Conservation (phyloP, 2,329 filamentous ascomycete species). For the Xylaria arbuscula region DNA sequence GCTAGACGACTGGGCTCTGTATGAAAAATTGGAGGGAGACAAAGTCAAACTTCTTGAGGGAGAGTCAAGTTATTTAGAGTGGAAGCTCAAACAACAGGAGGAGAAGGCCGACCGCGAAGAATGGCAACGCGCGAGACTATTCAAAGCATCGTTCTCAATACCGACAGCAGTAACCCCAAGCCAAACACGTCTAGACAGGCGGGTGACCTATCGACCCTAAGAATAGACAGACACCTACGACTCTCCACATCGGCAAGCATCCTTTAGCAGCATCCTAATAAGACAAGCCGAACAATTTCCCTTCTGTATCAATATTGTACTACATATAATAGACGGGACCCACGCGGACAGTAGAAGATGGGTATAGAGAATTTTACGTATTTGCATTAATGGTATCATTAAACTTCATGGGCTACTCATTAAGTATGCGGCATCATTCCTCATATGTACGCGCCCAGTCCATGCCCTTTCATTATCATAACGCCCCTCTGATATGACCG, state of each 20-base stretch:
- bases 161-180: neutral
- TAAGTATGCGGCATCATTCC: slow-evolving; percentile 40
- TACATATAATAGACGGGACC: neutral
- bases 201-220: slow-evolving; percentile 13
- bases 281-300: neutral
- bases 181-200: slow-evolving; percentile 9
- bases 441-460: slow-evolving; percentile 31
- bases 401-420: slow-evolving; percentile 44
- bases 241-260: neutral
- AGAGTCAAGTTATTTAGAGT: slow-evolving; percentile 55
- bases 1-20: slow-evolving; percentile 66
- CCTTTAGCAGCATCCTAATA: slow-evolving; percentile 6
- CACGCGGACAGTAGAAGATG: neutral
- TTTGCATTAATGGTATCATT: slow-evolving; percentile 40
- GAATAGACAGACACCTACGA: neutral
- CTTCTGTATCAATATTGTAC: neutral
- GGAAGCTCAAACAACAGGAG: slow-evolving; percentile 51
- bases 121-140: slow-evolving; percentile 41
- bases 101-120: slow-evolving; percentile 45
- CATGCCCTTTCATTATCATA: slow-evolving; percentile 35
- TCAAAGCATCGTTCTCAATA: slow-evolving; percentile 35
- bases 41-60: slow-evolving; percentile 55
- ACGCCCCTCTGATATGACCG: neutral
- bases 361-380: slow-evolving; percentile 13
- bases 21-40: slow-evolving; percentile 59